Conservation (phyloP, 2,329 filamentous ascomycete species). For the Davidsoniella australis region DNA sequence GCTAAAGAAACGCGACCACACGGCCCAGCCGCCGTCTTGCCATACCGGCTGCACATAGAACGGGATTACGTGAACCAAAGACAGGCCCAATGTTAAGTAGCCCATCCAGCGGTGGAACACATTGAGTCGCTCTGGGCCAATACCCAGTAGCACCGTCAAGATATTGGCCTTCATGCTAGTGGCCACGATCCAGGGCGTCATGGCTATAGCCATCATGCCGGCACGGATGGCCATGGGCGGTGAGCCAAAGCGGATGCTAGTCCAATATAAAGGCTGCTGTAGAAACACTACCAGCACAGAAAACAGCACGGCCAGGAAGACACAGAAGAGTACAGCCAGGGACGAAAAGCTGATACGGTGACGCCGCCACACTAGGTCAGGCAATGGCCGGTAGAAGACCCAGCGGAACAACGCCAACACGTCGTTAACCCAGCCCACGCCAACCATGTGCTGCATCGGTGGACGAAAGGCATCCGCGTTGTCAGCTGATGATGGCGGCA, state of each 20-base stretch:
- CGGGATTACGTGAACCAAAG: constrained; percentile 69
- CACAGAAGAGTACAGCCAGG: constrained; percentile 51
- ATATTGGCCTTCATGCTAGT: constrained; percentile 85
- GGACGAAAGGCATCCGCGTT: too few species aligned
- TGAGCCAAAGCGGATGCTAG: constrained; percentile 72
- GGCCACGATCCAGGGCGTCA: constrained; percentile 84
- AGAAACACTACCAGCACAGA: constrained; percentile 70
- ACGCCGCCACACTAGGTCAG: constrained; percentile 51
- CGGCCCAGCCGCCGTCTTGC: constrained; percentile 55
- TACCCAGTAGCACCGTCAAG: constrained; percentile 68
- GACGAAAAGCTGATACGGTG: constrained; percentile 66
- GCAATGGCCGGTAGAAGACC: constrained; percentile 76
- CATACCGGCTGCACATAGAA: constrained; percentile 82
- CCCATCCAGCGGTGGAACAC: constrained; percentile 86
- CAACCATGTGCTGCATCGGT: constrained; percentile 46
- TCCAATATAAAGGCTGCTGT: constrained; percentile 76
- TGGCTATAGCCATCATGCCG: constrained; percentile 80
- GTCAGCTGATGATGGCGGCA: neutral
- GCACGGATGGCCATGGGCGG: constrained; percentile 74
- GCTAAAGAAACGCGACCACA: constrained; percentile 52
- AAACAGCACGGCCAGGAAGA: constrained; percentile 51
- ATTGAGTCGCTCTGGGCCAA: constrained; percentile 81
- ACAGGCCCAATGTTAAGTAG: constrained; percentile 69
- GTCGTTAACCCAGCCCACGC: constrained; percentile 59
- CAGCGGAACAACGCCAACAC: constrained; percentile 68